A percentile compares a stretch with the other conserved stretches of the same genome.
phyloP scores from a whole-genome alignment of 2,329 filamentous ascomycete species.

The Trichoderma aggressivum region DNA sequence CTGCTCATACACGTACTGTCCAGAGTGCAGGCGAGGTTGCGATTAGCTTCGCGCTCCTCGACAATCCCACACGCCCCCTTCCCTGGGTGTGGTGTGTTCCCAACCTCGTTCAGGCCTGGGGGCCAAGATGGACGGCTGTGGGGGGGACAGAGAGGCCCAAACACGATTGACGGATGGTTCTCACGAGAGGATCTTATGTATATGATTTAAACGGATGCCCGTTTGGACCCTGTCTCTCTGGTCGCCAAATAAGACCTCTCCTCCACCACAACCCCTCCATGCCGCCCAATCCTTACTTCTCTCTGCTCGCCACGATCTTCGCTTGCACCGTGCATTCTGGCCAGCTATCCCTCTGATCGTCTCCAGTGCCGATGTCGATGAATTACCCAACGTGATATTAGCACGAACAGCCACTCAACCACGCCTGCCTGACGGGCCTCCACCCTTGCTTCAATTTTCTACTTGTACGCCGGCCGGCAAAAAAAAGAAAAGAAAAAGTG shows the following conservation, averaged over 20 bases:
- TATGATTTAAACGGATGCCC: constrained; percentile 15
- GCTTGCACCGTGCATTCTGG: constrained; percentile 26
- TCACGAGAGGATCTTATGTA: constrained; percentile 18
- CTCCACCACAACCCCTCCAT: constrained; percentile 28
- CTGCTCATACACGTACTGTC: background rate
- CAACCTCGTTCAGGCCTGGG: constrained; percentile 13
- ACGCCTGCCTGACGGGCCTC: constrained; percentile 26
- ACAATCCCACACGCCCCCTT: constrained; percentile 14
- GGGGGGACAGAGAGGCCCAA: background rate
- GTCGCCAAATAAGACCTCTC: constrained; percentile 31
- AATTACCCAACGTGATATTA: constrained; percentile 24
- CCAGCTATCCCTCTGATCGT: constrained; percentile 30
- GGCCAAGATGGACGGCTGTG: constrained; percentile 16
- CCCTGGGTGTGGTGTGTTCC: background rate
- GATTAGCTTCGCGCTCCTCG: constrained; percentile 1
- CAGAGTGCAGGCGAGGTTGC: background rate
- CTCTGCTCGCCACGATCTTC: constrained; percentile 25
- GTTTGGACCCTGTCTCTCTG: constrained; percentile 18
- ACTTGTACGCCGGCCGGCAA: constrained; percentile 16
- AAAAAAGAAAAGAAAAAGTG: background rate
- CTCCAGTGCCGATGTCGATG: constrained; percentile 29
- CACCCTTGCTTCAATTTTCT: constrained; percentile 27
- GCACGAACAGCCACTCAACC: constrained; percentile 28
- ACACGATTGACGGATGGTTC: constrained; percentile 15
- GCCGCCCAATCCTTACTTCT: constrained; percentile 16